These are phyloP conservation scores for Exophiala dermatitidis DNA, from an alignment of 2,329 filamentous ascomycete species.

Conservation along the genomic window DNA sequence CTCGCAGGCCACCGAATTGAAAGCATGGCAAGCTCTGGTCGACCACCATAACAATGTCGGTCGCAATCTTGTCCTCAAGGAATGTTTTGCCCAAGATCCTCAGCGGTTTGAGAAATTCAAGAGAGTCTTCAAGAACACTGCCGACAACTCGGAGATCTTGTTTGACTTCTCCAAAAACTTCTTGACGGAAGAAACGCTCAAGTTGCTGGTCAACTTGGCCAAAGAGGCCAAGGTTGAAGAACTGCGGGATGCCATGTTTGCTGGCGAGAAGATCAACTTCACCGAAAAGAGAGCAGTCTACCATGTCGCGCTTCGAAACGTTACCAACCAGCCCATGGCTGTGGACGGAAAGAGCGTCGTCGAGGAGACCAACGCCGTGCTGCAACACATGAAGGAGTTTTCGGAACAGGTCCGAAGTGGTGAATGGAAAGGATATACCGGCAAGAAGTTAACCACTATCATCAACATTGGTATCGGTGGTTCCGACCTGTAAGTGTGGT, in stretches of 20 bases:
- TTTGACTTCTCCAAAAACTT: constrained; percentile 99
- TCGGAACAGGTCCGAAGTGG: constrained; percentile 89
- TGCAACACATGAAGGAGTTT: constrained; percentile 98
- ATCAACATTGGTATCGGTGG: constrained; percentile 98
- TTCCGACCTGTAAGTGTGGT: constrained; percentile 76
- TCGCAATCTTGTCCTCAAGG: constrained; percentile 85
- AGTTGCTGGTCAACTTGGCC: constrained; percentile 79
- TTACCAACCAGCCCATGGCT: constrained; percentile 69
- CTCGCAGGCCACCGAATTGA: constrained; percentile 77
- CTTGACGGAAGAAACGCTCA: constrained; percentile 82
- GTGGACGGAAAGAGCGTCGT: constrained; percentile 92
- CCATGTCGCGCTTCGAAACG: constrained; percentile 89
- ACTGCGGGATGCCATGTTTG: constrained; percentile 96
- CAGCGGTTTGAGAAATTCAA: constrained; percentile 85
- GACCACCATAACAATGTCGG: constrained; percentile 79
- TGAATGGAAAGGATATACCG: constrained; percentile 93
- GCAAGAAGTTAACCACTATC: constrained; percentile 94
- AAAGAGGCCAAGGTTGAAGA: constrained; percentile 85
- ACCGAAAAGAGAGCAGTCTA: constrained; percentile 95
- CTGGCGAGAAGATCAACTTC: constrained; percentile 98
- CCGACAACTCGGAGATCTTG: constrained; percentile 76
- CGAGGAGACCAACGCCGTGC: constrained; percentile 80
- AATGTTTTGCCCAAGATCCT: constrained; percentile 83
- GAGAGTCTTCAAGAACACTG: constrained; percentile 70
- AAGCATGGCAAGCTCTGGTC: constrained; percentile 84